phyloP scores from a whole-genome alignment of 179 eudicot species.

The Spergularia azorica region DNA sequence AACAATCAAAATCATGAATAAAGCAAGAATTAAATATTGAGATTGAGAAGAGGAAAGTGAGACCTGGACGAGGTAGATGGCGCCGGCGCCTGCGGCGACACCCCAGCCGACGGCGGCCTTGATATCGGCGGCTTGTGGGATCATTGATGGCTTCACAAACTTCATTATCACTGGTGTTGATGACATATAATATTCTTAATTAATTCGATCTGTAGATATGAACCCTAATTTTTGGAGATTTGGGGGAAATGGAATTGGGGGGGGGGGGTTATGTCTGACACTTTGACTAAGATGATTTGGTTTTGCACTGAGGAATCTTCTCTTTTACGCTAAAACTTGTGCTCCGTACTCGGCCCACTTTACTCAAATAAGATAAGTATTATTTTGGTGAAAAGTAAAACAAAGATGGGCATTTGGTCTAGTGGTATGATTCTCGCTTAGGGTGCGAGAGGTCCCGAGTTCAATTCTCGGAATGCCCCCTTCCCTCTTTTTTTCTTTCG shows the following conservation, averaged over 20 bases:
- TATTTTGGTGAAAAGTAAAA: too few species aligned
- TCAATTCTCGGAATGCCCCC: background rate
- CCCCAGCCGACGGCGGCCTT: slow-evolving; percentile 47
- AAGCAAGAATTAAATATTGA: background rate
- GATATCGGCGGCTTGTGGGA: slow-evolving; percentile 30
- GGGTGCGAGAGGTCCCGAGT: slow-evolving; percentile 82
- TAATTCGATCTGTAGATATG: background rate
- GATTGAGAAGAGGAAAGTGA: background rate
- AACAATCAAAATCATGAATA: too few species aligned
- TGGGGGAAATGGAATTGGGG: too few species aligned
- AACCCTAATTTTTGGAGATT: slow-evolving; percentile 11
- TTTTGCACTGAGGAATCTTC: background rate
- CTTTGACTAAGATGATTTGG: background rate
- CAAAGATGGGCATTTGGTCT: background rate
- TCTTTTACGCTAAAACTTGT: background rate
- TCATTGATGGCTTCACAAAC: slow-evolving; percentile 36
- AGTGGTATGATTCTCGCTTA: slow-evolving; percentile 57
- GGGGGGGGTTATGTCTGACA: background rate
- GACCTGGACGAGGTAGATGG: slow-evolving; percentile 39
- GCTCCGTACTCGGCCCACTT: background rate
- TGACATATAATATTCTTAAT: background rate
- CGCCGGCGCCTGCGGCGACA: slow-evolving; percentile 31
- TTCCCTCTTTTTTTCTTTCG: slow-evolving; percentile 30
- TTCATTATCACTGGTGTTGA: slow-evolving; percentile 15
- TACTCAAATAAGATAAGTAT: slow-evolving; percentile 45